Base-by-base conservation (phyloP, 2,329 filamentous ascomycete species). In the Cercospora nicotianae region DNA sequence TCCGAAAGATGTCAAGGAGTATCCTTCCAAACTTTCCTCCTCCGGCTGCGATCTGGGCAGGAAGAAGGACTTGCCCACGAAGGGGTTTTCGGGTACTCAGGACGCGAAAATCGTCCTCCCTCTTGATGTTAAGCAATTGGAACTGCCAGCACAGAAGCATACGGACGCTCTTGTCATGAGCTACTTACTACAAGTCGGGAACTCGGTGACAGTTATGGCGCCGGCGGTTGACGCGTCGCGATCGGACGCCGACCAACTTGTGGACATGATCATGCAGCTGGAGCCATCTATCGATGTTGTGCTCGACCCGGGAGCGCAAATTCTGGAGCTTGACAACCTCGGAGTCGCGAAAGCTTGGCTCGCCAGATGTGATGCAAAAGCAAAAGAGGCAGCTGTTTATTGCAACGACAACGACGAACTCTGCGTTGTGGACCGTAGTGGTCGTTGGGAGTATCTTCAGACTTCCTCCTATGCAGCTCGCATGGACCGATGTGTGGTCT, bases 71-170 rank as follows among this genome's bases (percentile, higher is more conserved):
- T 0, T 78, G 1, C 68, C 83, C 1, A 90, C 89, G 0, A 91
- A 89, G 0, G 90, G 90, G 0, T 93, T 93, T 74, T 90, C 87
- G 7, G 90, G 90, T 0, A 92, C 90, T 0, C 91, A 90, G 55
- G 90, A 92, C 73, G 88, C 86, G 18, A 81, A 84, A 33, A 79
- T 78, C 0, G 80, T 90, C 36, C 77, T 92, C 0, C 90, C 90
- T 0, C 76, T 88, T 13, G 87, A 83, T 0, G 87, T 92, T 20
- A 76, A 80, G 16, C 89, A 92, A 59, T 77, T 86, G 0, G 89
- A 92, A 66, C 80, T 92, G 0, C 79, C 81, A 0, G 76, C 80
- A 0, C 81, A 91, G 0, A 74, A 78, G 0, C 87, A 91, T 60
- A 93, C 90, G 0, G 92, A 92, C 70, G 90, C 90, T 0, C 74